phyloP scores from a whole-genome alignment of 2,329 filamentous ascomycete genomes.

The Metarhizium humberi region DNA sequence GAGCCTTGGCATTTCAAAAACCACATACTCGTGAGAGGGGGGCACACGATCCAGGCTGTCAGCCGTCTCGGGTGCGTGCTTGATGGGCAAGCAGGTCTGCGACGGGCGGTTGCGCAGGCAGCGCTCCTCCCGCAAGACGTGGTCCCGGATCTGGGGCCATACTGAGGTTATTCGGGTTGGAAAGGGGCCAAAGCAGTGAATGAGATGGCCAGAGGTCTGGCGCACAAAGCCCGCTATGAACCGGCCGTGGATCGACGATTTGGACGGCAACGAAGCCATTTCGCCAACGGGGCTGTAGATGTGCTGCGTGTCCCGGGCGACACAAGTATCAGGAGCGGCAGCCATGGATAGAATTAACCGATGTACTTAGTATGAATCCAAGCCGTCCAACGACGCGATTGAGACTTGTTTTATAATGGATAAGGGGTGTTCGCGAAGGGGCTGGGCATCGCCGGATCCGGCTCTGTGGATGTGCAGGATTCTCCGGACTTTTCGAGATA shows the following conservation, averaged over 20 bases:
- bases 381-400: no score
- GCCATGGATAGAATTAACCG: no score
- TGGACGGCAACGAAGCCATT: neutral
- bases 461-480: no score
- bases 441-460: no score
- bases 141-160: slow-evolving; percentile 4
- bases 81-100: neutral
- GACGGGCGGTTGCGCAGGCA: no score
- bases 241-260: slow-evolving; percentile 2
- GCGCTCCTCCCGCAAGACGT: neutral
- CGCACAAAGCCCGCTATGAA: slow-evolving; percentile 8
- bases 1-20: neutral
- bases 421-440: no score
- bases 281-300: neutral
- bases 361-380: no score
- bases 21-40: neutral
- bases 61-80: neutral
- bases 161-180: neutral
- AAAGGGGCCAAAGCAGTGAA: slow-evolving; percentile 5
- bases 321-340: no score
- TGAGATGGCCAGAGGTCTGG: slow-evolving; percentile 2
- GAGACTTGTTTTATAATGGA: no score
- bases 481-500: no score
- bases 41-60: neutral
- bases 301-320: neutral